Evolutionary conservation across 352 stramenopile genomes (phyloP).

Genomic region (Globisporangium cederbergense): DNA sequence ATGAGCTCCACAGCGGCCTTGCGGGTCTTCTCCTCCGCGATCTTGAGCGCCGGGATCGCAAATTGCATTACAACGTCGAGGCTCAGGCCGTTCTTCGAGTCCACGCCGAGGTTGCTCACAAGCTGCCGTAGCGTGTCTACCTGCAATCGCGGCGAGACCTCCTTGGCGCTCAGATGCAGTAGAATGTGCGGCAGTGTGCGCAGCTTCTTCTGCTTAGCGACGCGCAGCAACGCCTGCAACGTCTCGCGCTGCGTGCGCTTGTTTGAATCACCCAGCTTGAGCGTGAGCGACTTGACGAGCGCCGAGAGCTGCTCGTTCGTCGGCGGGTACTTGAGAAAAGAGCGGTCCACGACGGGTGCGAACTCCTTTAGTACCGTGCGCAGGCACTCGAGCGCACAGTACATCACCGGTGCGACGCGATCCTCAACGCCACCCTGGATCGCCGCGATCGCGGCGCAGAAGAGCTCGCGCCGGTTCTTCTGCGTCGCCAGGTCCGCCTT

Average conservation of each 20-base stretch:
- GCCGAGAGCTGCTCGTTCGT: constrained; percentile 57
- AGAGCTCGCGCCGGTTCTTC: constrained; percentile 42
- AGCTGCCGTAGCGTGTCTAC: constrained; percentile 57
- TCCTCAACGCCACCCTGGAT: constrained; percentile 74
- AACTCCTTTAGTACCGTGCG: constrained; percentile 65
- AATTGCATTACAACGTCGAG: constrained; percentile 68
- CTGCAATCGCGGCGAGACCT: constrained; percentile 47
- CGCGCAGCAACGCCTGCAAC: constrained; percentile 52
- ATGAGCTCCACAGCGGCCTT: constrained; percentile 69
- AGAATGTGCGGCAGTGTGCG: constrained; percentile 52
- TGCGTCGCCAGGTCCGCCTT: constrained; percentile 46
- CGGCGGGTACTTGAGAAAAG: constrained; percentile 36
- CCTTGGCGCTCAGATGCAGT: constrained; percentile 57
- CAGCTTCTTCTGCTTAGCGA: constrained; percentile 63
- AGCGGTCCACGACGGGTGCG: constrained; percentile 39
- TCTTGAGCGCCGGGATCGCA: constrained; percentile 61
- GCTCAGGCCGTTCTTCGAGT: constrained; percentile 32
- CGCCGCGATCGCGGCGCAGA: constrained; percentile 64
- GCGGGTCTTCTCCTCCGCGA: constrained; percentile 75
- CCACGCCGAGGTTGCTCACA: constrained; percentile 49
- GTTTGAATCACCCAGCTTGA: constrained; percentile 77
- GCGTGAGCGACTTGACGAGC: constrained; percentile 45
- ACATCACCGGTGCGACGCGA: constrained; percentile 77
- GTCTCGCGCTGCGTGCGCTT: constrained; percentile 76
- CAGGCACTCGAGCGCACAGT: constrained; percentile 76